A percentile compares a stretch with the other conserved stretches of the same genome.
Evolutionary conservation across 2,329 filamentous ascomycete species (phyloP).

Genomic region (Claviceps purpurea): DNA sequence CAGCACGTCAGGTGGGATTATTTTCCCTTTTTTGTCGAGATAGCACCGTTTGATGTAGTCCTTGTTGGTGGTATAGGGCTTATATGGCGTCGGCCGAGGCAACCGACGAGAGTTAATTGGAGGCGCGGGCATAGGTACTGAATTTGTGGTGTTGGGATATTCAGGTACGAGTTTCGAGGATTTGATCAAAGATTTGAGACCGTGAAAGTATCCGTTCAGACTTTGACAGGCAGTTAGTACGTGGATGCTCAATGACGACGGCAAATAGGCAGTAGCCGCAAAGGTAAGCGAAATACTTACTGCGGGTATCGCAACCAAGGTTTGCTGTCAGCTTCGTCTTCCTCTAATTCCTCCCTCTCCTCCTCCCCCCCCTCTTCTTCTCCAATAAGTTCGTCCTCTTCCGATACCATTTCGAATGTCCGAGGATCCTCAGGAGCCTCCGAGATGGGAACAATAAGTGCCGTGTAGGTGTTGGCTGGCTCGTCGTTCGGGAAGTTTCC

Average conservation of each 20-base stretch:
- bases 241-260: not conserved
- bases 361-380: constrained; percentile 17
- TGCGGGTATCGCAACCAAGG: constrained; percentile 28
- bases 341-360: constrained; percentile 15
- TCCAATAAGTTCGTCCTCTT: constrained; percentile 12
- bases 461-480: not conserved
- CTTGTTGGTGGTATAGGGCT: constrained; percentile 51
- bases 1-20: constrained; percentile 48
- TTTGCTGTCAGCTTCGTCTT: constrained; percentile 19
- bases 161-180: constrained; percentile 54
- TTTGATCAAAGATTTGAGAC: constrained; percentile 56
- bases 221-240: constrained; percentile 30
- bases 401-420: constrained; percentile 6
- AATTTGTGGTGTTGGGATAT: constrained; percentile 43
- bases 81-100: constrained; percentile 41
- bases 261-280: not conserved
- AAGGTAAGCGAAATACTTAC: constrained; percentile 11
- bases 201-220: constrained; percentile 68
- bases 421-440: not conserved
- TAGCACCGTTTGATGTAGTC: constrained; percentile 46
- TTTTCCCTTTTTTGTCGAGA: constrained; percentile 43
- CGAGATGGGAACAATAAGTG: not conserved
- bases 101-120: constrained; percentile 19
- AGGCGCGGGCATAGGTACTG: constrained; percentile 20
- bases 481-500: not conserved